phyloP scores from a whole-genome alignment of 2,329 filamentous ascomycete species.

The Aureobasidium sp. region DNA sequence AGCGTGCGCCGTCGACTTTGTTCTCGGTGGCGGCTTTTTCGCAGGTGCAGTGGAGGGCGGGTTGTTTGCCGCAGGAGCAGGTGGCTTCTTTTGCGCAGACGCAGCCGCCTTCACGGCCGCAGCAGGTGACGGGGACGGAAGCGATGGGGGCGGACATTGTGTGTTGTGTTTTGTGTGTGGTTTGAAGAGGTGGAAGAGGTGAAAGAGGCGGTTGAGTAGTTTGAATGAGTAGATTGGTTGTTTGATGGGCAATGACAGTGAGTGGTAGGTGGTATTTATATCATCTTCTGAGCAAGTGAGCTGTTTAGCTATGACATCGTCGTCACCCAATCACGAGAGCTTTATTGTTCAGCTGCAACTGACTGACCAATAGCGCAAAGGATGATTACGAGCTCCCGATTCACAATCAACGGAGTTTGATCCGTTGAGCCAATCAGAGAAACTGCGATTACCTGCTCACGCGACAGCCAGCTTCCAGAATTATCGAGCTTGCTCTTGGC shows the following conservation, averaged over 20 bases:
- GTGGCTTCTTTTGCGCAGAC: constrained; percentile 50
- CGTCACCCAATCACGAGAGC: constrained; percentile 3
- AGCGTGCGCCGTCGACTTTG: constrained; percentile 61
- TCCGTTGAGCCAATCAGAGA: not conserved
- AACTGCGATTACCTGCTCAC: not conserved
- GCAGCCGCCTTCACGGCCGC: constrained; percentile 47
- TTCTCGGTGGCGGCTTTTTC: constrained; percentile 72
- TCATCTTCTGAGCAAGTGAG: not conserved
- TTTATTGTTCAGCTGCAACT: not conserved
- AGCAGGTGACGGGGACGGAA: constrained; percentile 50
- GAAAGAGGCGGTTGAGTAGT: not conserved
- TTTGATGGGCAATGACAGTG: not conserved
- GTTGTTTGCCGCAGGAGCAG: constrained; percentile 86
- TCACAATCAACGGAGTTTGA: not conserved
- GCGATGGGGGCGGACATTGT: constrained; percentile 35
- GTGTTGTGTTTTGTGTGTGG: not conserved
- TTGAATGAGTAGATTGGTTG: not conserved
- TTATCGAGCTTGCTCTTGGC: not conserved
- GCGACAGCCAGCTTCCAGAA: constrained; percentile 6
- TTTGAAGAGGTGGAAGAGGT: not conserved
- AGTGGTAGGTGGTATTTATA: not conserved
- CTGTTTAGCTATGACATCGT: constrained; percentile 8
- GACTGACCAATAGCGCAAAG: not conserved
- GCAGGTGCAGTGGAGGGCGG: constrained; percentile 81
- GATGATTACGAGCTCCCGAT: not conserved